phyloP scores from a whole-genome alignment of 371 early-diverging fungal genomes.

The Cokeromyces recurvatus region DNA sequence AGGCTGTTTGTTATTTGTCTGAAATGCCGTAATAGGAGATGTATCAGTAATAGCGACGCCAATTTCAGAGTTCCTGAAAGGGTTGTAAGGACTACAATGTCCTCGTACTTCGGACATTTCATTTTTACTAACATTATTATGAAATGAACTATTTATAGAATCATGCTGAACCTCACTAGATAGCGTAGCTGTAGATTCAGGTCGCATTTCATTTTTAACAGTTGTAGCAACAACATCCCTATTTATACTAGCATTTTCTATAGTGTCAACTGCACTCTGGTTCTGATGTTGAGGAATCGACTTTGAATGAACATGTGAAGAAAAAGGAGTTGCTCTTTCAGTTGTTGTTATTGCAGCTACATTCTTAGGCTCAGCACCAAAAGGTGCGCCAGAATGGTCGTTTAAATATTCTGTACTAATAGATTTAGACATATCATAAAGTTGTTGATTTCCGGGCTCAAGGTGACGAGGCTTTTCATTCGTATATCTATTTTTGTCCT shows the following conservation, averaged over 20 bases:
- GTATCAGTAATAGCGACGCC: not conserved
- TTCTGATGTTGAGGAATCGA: not conserved
- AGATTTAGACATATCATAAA: conserved; percentile 16
- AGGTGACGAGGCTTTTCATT: conserved; percentile 3
- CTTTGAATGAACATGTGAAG: conserved; percentile 2
- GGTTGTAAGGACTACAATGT: conserved; percentile 25
- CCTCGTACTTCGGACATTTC: conserved; percentile 15
- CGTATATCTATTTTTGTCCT: not conserved
- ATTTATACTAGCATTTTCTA: not conserved
- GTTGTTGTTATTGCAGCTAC: conserved; percentile 3
- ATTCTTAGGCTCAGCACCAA: too few species aligned
- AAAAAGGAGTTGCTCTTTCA: conserved; percentile 2
- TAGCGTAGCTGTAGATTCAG: conserved; percentile 16
- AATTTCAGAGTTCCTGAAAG: conserved; percentile 24
- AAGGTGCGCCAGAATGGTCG: too few species aligned
- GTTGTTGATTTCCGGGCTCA: conserved; percentile 9
- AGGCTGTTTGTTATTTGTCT: not conserved
- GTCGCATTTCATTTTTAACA: conserved; percentile 1
- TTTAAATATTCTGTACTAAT: conserved; percentile 16
- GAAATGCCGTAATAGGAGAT: not conserved
- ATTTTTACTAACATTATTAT: not conserved
- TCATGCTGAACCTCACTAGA: conserved; percentile 16
- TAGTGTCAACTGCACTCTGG: not conserved
- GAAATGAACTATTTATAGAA: not conserved
- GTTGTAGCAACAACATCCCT: not conserved